Conservation (phyloP, 2,329 filamentous ascomycete genomes). For the Penicillium sp. region DNA sequence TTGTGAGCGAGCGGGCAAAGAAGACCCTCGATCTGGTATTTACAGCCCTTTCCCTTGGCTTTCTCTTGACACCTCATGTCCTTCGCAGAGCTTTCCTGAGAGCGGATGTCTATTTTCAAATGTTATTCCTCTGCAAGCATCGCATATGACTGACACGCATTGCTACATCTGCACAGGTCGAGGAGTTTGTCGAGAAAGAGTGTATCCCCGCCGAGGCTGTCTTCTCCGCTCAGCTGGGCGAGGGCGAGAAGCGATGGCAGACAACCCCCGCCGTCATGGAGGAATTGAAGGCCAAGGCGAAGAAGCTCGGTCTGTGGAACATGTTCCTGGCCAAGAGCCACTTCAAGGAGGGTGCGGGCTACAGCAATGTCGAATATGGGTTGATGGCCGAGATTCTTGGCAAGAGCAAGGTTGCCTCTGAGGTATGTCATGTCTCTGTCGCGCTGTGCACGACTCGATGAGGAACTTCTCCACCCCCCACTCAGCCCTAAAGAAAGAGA, state of each 20-base stretch:
- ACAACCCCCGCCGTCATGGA: conserved; percentile 76
- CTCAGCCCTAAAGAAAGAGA: not conserved
- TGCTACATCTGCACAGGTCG: conserved; percentile 51
- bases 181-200: conserved; percentile 95
- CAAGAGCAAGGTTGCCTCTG: conserved; percentile 73
- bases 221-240: conserved; percentile 71
- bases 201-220: conserved; percentile 81
- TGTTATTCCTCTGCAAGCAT: not conserved
- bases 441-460: no score
- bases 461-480: no score
- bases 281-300: conserved; percentile 78
- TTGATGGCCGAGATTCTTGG: conserved; percentile 96
- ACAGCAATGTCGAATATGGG: conserved; percentile 92
- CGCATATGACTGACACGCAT: not conserved
- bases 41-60: not conserved
- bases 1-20: conserved; percentile 77
- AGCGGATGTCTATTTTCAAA: no score
- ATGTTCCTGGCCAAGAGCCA: conserved; percentile 94
- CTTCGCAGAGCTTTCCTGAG: conserved; percentile 1
- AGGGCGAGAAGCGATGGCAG: conserved; percentile 71
- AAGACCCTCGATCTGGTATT: conserved; percentile 70
- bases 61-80: not conserved
- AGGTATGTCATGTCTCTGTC: conserved; percentile 38
- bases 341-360: conserved; percentile 92
- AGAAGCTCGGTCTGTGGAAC: conserved; percentile 87